phyloP scores from a whole-genome alignment of 176 grass and related monocot genomes.

The Olyra latifolia region DNA sequence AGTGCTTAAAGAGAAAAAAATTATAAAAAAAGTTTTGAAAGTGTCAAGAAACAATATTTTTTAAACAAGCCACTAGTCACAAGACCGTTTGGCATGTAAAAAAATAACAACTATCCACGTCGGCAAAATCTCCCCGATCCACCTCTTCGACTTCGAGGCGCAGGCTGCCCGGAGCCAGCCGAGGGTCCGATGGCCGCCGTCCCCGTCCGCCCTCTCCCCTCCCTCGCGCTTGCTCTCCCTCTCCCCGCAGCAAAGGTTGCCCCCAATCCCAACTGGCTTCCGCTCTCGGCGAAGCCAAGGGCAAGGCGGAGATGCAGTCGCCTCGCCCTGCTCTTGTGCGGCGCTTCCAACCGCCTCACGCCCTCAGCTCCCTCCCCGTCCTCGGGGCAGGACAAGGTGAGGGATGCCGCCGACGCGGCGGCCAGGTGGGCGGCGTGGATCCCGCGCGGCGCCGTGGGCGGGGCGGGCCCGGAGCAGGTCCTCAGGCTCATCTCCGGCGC shows the following conservation, averaged over 20 bases:
- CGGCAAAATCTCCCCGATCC: not conserved
- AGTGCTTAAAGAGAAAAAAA: too few relatives aligned
- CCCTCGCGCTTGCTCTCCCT: slow-evolving; percentile 1
- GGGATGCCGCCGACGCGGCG: not conserved
- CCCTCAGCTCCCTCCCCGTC: slow-evolving; percentile 23
- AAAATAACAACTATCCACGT: too few relatives aligned
- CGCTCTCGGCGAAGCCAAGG: slow-evolving; percentile 2
- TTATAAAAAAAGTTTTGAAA: too few relatives aligned
- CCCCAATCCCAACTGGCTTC: not conserved
- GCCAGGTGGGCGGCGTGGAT: slow-evolving; percentile 68
- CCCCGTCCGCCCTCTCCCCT: slow-evolving; percentile 27
- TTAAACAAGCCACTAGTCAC: too few relatives aligned
- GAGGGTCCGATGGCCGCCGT: slow-evolving; percentile 38
- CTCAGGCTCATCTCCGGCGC: slow-evolving; percentile 83
- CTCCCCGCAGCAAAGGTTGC: slow-evolving; percentile 1
- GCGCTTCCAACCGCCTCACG: slow-evolving; percentile 22
- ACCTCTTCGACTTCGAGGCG: not conserved
- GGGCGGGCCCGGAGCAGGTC: slow-evolving; percentile 59
- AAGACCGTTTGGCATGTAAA: too few relatives aligned
- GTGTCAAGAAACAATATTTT: too few relatives aligned
- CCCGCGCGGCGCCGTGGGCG: slow-evolving; percentile 39
- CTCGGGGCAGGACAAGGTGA: not conserved
- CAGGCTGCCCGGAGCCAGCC: not conserved
- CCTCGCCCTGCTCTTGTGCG: slow-evolving; percentile 37
- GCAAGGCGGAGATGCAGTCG: slow-evolving; percentile 22